Conservation (phyloP, 441 rosid genomes). For the Gossypium davidsonii region DNA sequence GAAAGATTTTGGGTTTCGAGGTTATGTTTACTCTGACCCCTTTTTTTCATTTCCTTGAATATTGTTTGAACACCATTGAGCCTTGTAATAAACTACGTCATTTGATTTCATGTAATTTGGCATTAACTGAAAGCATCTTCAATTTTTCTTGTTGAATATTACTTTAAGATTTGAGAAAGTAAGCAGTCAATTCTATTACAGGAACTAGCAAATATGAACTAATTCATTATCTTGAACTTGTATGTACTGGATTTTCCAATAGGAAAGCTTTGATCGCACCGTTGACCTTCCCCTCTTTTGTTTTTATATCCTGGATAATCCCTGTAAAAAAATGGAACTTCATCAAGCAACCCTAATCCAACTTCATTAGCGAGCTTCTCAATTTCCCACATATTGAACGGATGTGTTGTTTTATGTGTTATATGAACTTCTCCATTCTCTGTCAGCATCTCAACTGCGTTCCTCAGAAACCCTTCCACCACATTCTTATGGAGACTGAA, state of each 20-base stretch:
- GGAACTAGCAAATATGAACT: not conserved
- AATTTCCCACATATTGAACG: slow-evolving; percentile 23
- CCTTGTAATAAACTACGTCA: slow-evolving; percentile 6
- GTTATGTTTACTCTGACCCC: slow-evolving; percentile 13
- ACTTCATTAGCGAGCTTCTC: slow-evolving; percentile 13
- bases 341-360: slow-evolving; percentile 14
- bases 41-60: slow-evolving; percentile 1
- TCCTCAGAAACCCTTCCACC: slow-evolving; percentile 27
- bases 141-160: not conserved
- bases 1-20: slow-evolving; percentile 17
- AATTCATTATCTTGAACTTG: not conserved
- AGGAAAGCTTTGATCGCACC: not conserved
- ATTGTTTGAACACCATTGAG: slow-evolving; percentile 19
- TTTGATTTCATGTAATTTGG: not conserved
- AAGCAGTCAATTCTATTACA: not conserved
- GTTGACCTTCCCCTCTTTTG: slow-evolving; percentile 24
- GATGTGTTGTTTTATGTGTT: slow-evolving; percentile 28
- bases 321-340: slow-evolving; percentile 8
- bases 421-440: slow-evolving; percentile 28
- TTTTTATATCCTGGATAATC: slow-evolving; percentile 28
- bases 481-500: slow-evolving; percentile 2
- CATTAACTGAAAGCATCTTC: slow-evolving; percentile 12
- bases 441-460: slow-evolving; percentile 24
- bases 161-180: too few relatives aligned
- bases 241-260: not conserved